A percentile compares a stretch with the other conserved stretches of the same genome.
Conservation (phyloP, 306 rosid species). For the Casuarina cunninghamiana region DNA sequence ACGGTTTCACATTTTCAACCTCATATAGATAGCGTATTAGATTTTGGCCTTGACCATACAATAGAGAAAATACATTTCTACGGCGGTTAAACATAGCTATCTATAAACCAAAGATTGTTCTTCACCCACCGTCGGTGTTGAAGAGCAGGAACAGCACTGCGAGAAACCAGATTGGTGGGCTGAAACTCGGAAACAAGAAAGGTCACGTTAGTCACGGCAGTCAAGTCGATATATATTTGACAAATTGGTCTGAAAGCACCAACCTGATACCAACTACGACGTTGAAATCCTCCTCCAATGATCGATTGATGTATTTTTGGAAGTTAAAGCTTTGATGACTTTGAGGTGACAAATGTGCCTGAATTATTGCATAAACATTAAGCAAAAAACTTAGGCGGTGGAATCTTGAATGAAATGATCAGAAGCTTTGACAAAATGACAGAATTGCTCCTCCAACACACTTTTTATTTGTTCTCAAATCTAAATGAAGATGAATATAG, state of each 20-base stretch:
- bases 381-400: background rate
- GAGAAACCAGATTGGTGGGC: constrained; percentile 82
- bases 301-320: constrained; percentile 73
- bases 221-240: no score
- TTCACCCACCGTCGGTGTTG: constrained; percentile 64
- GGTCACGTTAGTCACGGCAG: no score
- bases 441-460: background rate
- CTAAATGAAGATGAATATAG: no score
- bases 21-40: background rate
- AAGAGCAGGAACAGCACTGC: constrained; percentile 77
- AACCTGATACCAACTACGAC: constrained; percentile 92
- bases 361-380: constrained; percentile 12
- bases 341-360: constrained; percentile 96
- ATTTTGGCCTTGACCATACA: no score
- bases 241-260: background rate
- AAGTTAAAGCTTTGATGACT: constrained; percentile 70
- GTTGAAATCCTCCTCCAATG: constrained; percentile 88
- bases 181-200: constrained; percentile 24
- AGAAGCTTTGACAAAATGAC: background rate
- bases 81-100: background rate
- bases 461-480: no score
- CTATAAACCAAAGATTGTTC: background rate
- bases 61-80: background rate
- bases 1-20: background rate
- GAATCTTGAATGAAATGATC: background rate